Evolutionary conservation across 2,329 filamentous ascomycete genomes (phyloP), one percentile per base, ranked within the genome.

Genomic region (Chaetomiaceae sp.): DNA sequence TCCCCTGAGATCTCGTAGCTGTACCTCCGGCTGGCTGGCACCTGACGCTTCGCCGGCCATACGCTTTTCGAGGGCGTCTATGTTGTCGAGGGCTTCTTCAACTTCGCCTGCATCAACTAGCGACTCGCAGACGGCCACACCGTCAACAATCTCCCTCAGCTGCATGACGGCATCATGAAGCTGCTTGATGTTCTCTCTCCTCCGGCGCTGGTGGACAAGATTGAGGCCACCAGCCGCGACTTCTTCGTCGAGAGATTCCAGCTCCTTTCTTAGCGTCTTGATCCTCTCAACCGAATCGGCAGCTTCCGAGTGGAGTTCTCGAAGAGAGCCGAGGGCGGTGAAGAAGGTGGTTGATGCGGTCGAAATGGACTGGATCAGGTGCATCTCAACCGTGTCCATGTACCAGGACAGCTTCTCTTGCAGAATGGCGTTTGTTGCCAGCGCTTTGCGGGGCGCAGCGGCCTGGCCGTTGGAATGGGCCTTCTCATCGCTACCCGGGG

Each of bases 391-490:
- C 0, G 93, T 99, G 66, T 99, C 93, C 90, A 99, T 96, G 67
- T 99, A 99, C 93, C 93, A 99, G 0, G 93, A 97, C 12, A 99
- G 75, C 69, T 99, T 99, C 69, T 99, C 93, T 66, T 99, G 93
- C 31, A 99, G 69, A 52, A 99, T 99, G 0, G 93, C 93, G 69
- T 99, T 99, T 0, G 91, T 96, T 7, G 92, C 92, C 23, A 99
- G 74, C 1, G 89, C 87, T 66, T 96, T 97, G 54, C 92, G 81
- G 8, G 87, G 83, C 10, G 78, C 77, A 19, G 77, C 70, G 0
- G 77, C 70, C 44, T 72, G 74, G 5, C 81, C 83, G 65, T 84
- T 87, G 3, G 73, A 68, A 4, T 69, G 68, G 31, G 71, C 74
- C 20, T 79, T 76, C 21, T 83, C 77, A 55, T 82, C 75, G 25